A percentile compares a stretch with the other conserved stretches of the same genome.
These are phyloP conservation scores for Rhinocladiella mackenziei DNA, from an alignment of 2,329 filamentous ascomycete species.

Conservation along the genomic window DNA sequence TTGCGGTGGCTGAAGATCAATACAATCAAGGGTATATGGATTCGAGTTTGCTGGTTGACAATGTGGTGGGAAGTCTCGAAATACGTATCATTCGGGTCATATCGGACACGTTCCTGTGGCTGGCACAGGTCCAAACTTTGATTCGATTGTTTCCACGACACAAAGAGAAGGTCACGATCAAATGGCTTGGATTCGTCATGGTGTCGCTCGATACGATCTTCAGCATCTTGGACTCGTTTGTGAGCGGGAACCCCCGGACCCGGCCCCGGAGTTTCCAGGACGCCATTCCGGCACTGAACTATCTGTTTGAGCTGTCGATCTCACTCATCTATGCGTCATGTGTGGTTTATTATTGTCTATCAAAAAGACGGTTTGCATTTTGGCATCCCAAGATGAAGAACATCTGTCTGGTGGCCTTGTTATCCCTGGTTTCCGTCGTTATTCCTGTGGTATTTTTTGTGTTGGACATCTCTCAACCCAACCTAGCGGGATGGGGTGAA, in stretches of 20 bases:
- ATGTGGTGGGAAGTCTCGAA: conserved; percentile 78
- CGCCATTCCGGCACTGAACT: conserved; percentile 84
- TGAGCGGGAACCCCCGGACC: conserved; percentile 53
- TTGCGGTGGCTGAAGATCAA: conserved; percentile 75
- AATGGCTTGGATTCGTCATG: conserved; percentile 93
- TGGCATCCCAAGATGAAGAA: conserved; percentile 89
- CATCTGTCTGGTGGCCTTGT: conserved; percentile 71
- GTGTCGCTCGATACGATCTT: conserved; percentile 90
- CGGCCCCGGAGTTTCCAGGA: conserved; percentile 76
- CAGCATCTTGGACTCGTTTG: conserved; percentile 84
- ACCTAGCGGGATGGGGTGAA: conserved; percentile 87
- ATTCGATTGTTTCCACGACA: conserved; percentile 94
- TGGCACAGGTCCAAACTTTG: conserved; percentile 93
- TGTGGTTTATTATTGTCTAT: conserved; percentile 90
- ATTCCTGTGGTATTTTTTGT: conserved; percentile 93
- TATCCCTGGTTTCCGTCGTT: conserved; percentile 76
- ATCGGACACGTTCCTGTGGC: conserved; percentile 93
- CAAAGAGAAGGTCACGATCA: conserved; percentile 96
- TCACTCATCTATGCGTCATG: conserved; percentile 86
- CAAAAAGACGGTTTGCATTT: conserved; percentile 85
- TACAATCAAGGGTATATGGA: conserved; percentile 78
- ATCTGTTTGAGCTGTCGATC: conserved; percentile 82
- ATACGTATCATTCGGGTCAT: conserved; percentile 88
- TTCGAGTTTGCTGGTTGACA: conserved; percentile 66
- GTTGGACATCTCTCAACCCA: conserved; percentile 78